A percentile compares a stretch with the other conserved stretches of the same genome.
Evolutionary conservation across 352 stramenopile species (phyloP).

Genomic region (Globisporangium apiculatum): DNA sequence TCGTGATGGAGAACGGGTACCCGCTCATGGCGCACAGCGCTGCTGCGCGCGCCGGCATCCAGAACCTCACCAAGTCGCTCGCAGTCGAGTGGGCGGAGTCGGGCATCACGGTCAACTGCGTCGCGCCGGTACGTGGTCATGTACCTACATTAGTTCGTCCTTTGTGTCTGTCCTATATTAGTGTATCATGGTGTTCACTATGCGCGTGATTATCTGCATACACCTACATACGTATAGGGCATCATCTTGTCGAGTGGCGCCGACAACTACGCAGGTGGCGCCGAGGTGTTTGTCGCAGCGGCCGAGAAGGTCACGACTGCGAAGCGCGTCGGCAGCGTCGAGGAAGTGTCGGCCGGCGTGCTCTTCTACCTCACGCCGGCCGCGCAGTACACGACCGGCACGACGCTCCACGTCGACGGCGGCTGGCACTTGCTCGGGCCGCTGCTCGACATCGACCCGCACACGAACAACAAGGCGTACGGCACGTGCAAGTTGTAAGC

Average conservation of each 20-base stretch:
- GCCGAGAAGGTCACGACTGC: conserved; percentile 71
- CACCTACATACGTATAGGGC: conserved; percentile 20
- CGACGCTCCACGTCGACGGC: conserved; percentile 75
- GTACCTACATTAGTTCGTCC: not conserved
- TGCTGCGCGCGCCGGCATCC: conserved; percentile 87
- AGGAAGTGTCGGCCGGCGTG: conserved; percentile 81
- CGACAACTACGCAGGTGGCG: conserved; percentile 89
- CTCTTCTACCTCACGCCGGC: conserved; percentile 81
- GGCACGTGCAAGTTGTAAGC: conserved; percentile 44
- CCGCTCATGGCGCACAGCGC: conserved; percentile 87
- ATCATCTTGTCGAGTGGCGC: conserved; percentile 73
- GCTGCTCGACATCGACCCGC: conserved; percentile 60
- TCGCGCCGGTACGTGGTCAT: conserved; percentile 62
- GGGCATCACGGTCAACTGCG: conserved; percentile 91
- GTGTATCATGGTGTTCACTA: too few species aligned
- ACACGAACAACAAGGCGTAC: conserved; percentile 64
- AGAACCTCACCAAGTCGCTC: conserved; percentile 93
- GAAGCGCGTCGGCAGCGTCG: conserved; percentile 85
- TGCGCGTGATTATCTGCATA: too few species aligned
- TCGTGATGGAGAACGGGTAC: conserved; percentile 92
- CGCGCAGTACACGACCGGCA: conserved; percentile 82
- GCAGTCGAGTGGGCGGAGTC: conserved; percentile 91
- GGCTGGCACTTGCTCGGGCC: conserved; percentile 41
- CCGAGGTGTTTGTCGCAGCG: conserved; percentile 78
- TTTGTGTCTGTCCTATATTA: not conserved